Conservation (phyloP, 1,139 yeast species). For the Kodamaea suecica region DNA sequence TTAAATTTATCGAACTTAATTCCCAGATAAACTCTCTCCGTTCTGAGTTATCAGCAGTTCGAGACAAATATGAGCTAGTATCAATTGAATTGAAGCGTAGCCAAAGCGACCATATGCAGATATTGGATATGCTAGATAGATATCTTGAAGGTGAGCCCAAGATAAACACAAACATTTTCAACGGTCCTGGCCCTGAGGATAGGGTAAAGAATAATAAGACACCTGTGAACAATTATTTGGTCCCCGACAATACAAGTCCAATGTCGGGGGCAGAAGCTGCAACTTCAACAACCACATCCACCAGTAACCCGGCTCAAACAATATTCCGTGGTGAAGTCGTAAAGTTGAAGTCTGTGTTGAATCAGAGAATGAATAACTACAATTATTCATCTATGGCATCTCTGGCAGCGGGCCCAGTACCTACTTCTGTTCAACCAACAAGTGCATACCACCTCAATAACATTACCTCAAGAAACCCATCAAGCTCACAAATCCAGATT, state of each 20-base stretch:
- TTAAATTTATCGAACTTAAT: slow-evolving; percentile 37
- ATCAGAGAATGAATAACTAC: slow-evolving; percentile 10
- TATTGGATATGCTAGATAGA: slow-evolving; percentile 47
- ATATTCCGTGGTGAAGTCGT: slow-evolving; percentile 11
- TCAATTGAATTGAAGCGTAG: slow-evolving; percentile 44
- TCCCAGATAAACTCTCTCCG: slow-evolving; percentile 34
- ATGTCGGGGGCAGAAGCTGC: slow-evolving; percentile 15
- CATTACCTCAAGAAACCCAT: slow-evolving; percentile 16
- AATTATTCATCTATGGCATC: not conserved
- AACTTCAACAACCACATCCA: too few relatives aligned
- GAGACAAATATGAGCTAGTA: slow-evolving; percentile 44
- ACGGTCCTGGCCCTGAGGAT: slow-evolving; percentile 4
- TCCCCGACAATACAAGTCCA: slow-evolving; percentile 15
- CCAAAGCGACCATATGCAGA: slow-evolving; percentile 48
- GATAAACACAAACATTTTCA: slow-evolving; percentile 14
- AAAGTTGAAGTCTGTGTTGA: slow-evolving; percentile 12
- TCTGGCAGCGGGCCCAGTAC: slow-evolving; percentile 4
- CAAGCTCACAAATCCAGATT: slow-evolving; percentile 19
- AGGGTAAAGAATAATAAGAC: slow-evolving; percentile 11
- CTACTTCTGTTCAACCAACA: slow-evolving; percentile 2
- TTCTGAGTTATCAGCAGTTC: slow-evolving; percentile 36
- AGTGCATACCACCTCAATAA: slow-evolving; percentile 16
- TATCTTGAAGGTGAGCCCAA: slow-evolving; percentile 12
- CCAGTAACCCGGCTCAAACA: slow-evolving; percentile 3
- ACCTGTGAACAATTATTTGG: slow-evolving; percentile 11